These are phyloP conservation scores for Plasmopara muralis DNA, from an alignment of 352 stramenopile species.

Conservation along the genomic window DNA sequence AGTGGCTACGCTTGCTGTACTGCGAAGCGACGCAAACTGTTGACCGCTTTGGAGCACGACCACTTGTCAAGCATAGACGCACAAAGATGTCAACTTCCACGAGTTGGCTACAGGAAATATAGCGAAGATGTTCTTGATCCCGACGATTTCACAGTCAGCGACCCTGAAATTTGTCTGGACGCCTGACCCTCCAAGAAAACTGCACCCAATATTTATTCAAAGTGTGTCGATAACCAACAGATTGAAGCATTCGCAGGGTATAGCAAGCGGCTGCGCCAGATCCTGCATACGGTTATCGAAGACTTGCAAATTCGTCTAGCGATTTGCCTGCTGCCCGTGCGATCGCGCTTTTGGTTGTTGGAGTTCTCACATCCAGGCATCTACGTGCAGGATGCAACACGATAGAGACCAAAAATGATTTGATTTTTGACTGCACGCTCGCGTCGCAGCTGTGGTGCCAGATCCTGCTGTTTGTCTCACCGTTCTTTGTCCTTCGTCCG, in stretches of 20 bases:
- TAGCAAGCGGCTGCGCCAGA: too few species aligned
- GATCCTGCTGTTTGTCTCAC: neutral
- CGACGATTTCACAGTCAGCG: neutral
- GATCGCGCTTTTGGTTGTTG: constrained; percentile 6
- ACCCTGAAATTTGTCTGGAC: neutral
- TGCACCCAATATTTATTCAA: constrained; percentile 4
- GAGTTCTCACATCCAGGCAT: neutral
- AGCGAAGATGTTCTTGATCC: constrained; percentile 1
- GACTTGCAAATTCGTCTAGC: too few species aligned
- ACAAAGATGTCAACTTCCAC: neutral
- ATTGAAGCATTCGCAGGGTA: too few species aligned
- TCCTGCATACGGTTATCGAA: too few species aligned
- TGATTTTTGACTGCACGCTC: constrained; percentile 7
- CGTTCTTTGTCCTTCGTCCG: neutral
- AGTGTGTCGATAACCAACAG: neutral
- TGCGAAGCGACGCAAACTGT: constrained; percentile 1
- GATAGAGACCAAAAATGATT: neutral
- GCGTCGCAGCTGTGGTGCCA: neutral
- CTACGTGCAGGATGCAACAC: neutral
- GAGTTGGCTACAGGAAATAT: neutral
- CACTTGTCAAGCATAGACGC: neutral
- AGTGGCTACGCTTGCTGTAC: constrained; percentile 1
- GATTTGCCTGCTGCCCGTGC: constrained; percentile 4
- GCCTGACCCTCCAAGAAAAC: constrained; percentile 1
- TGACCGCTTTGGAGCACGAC: neutral